A percentile compares a stretch with the other conserved stretches of the same genome.
These are phyloP conservation scores for Hypsizygus marmoreus DNA, from an alignment of 768 basidiomycete species.

Conservation along the genomic window DNA sequence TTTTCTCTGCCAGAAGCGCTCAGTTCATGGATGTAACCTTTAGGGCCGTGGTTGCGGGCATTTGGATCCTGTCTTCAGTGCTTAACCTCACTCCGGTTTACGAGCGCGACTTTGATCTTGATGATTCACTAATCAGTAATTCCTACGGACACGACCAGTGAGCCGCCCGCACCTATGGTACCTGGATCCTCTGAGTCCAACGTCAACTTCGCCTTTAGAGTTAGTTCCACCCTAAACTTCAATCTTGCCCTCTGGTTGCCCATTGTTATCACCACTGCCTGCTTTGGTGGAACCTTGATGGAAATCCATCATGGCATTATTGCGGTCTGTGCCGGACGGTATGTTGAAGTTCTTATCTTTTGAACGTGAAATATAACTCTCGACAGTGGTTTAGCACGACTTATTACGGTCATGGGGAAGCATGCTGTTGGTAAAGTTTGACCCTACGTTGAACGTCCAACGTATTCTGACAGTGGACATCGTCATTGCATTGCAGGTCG, in stretches of 20 bases:
- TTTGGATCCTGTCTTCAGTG: slow-evolving; percentile 45
- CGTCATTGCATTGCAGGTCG: slow-evolving; percentile 40
- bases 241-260: slow-evolving; percentile 51
- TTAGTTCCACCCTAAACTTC: slow-evolving; percentile 49
- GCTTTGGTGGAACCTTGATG: slow-evolving; percentile 44
- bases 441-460: slow-evolving; percentile 9
- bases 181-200: slow-evolving; percentile 1
- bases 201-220: slow-evolving; percentile 32
- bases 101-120: slow-evolving; percentile 47
- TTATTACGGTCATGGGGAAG: slow-evolving; percentile 55
- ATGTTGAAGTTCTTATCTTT: slow-evolving; percentile 4
- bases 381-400: slow-evolving; percentile 40
- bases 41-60: slow-evolving; percentile 38
- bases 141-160: slow-evolving; percentile 54
- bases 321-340: slow-evolving; percentile 46
- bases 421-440: slow-evolving; percentile 53
- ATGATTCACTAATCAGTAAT: slow-evolving; percentile 57
- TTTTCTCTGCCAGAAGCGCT: neutral
- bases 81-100: slow-evolving; percentile 43
- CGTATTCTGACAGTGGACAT: neutral
- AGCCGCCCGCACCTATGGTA: slow-evolving; percentile 14
- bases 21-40: neutral
- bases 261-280: slow-evolving; percentile 36
- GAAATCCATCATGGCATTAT: slow-evolving; percentile 62
- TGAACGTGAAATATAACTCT: neutral